phyloP scores from a whole-genome alignment of 2,329 filamentous ascomycete genomes.

The Colletotrichum caudatum region DNA sequence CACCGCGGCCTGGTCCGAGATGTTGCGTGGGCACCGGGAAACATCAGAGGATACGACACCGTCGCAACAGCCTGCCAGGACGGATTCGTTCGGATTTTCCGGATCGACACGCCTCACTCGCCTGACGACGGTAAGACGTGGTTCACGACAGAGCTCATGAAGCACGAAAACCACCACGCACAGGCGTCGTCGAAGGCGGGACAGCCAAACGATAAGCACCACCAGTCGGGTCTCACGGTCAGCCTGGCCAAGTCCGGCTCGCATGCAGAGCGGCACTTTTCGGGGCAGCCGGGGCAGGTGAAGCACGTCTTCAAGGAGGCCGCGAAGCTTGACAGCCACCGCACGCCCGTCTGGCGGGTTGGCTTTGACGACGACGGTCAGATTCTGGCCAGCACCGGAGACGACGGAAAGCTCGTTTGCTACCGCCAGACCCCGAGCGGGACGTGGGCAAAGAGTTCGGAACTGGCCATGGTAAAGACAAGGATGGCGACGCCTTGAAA shows the following conservation, averaged over 20 bases:
- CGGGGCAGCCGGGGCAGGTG: constrained; percentile 73
- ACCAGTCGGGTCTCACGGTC: constrained; percentile 63
- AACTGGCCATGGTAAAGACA: constrained; percentile 69
- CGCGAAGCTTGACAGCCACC: constrained; percentile 74
- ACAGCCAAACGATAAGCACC: constrained; percentile 47
- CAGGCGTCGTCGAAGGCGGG: constrained; percentile 37
- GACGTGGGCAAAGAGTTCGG: constrained; percentile 70
- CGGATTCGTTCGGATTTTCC: constrained; percentile 89
- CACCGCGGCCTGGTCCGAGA: constrained; percentile 86
- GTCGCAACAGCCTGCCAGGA: constrained; percentile 95
- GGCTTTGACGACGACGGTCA: constrained; percentile 78
- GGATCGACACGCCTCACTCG: constrained; percentile 72
- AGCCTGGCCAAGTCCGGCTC: constrained; percentile 64
- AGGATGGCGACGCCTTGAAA: constrained; percentile 60
- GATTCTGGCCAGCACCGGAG: constrained; percentile 79
- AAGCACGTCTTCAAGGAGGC: constrained; percentile 73
- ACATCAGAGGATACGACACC: constrained; percentile 89
- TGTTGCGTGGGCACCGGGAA: constrained; percentile 92
- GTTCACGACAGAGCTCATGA: constrained; percentile 60
- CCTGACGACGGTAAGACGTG: constrained; percentile 63
- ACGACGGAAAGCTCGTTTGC: constrained; percentile 76
- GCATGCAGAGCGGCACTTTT: constrained; percentile 63
- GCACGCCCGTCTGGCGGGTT: constrained; percentile 80
- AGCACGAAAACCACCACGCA: constrained; percentile 45
- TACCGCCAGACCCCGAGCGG: constrained; percentile 71